Evolutionary conservation across 2,329 filamentous ascomycete species (phyloP), one percentile per base, ranked within the genome.

Genomic region (Falciphora oryzae): DNA sequence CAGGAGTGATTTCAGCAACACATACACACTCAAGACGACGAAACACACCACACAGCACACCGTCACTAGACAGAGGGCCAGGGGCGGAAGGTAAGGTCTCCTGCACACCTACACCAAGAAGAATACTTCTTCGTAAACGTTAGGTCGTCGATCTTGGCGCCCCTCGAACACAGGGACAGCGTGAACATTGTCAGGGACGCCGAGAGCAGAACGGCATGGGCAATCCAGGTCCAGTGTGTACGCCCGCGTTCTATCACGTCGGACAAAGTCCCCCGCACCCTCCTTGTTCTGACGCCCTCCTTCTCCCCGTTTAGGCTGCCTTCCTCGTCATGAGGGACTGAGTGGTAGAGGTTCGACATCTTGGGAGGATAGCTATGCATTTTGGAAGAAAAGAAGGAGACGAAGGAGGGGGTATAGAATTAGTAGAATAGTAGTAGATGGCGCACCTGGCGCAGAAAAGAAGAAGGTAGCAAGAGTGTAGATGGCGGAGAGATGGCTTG

Each of bases 51-150:
- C 16, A n/a, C n/a, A n/a, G n/a, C n/a, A n/a, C n/a, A n/a, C n/a
- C n/a, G n/a, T n/a, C 14, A 44, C 38, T 44, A 4, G 16, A 44
- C 38, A 11, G 38, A 18, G 14, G 38, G 14, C 5, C 14, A 5
- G 14, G 38, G 14, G 13, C 16, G 14, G 6, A 16, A 44, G 38
- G 13, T 44, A 18, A 44, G 32, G 11, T 44, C 14, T 44, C 16
- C 13, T 53, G n/a, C 22, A 7, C 27, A 50, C 64, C 35, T 68
- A 72, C 72, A 72, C 69, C 75, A 81, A 29, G 80, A 77, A 2
- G 80, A 82, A 66, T 77, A 82, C 44, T 78, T 72, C 65, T 73
- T 67, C 11, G 75, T 75, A 69, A 74, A 75, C 27, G 70, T 67
- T 35, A 70, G 50, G 63, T 78, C 76, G 22, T 75, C 71, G 18